Conservation (phyloP, 2,329 filamentous ascomycete genomes). For the Pseudogymnoascus sp. region DNA sequence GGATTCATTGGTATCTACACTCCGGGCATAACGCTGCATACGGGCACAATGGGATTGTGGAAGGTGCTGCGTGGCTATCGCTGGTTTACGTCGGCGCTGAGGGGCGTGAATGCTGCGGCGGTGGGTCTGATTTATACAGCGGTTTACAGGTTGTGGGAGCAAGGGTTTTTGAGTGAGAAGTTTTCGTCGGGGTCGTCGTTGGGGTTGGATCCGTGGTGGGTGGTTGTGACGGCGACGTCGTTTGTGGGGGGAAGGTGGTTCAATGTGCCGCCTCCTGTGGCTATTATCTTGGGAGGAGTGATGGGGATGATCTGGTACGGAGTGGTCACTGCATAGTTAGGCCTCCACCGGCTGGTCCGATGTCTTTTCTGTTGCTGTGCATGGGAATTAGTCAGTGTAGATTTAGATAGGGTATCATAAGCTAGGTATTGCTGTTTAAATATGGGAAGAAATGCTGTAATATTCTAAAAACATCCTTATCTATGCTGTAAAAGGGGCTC, state of each 20-base stretch:
- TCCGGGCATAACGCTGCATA: slow-evolving; percentile 40
- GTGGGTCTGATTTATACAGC: slow-evolving; percentile 56
- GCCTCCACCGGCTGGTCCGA: neutral
- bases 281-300: slow-evolving; percentile 38
- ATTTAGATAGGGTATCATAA: neutral
- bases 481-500: neutral
- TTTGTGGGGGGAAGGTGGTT: slow-evolving; percentile 43
- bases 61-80: slow-evolving; percentile 35
- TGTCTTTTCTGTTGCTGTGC: neutral
- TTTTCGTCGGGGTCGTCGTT: slow-evolving; percentile 42
- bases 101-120: slow-evolving; percentile 51
- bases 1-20: slow-evolving; percentile 45
- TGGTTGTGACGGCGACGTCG: slow-evolving; percentile 45
- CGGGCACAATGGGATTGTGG: slow-evolving; percentile 50
- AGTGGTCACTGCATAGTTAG: slow-evolving; percentile 24
- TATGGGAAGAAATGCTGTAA: neutral
- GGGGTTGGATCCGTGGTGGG: slow-evolving; percentile 53
- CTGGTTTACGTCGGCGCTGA: slow-evolving; percentile 40
- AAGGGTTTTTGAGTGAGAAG: slow-evolving; percentile 47
- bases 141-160: slow-evolving; percentile 54
- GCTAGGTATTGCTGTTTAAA: neutral
- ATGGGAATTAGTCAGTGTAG: neutral
- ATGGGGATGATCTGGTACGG: slow-evolving; percentile 40
- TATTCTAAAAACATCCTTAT: neutral
- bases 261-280: slow-evolving; percentile 32